phyloP scores from a whole-genome alignment of 225 moss, liverwort and hornwort species.

The Polytrichum formosum region DNA sequence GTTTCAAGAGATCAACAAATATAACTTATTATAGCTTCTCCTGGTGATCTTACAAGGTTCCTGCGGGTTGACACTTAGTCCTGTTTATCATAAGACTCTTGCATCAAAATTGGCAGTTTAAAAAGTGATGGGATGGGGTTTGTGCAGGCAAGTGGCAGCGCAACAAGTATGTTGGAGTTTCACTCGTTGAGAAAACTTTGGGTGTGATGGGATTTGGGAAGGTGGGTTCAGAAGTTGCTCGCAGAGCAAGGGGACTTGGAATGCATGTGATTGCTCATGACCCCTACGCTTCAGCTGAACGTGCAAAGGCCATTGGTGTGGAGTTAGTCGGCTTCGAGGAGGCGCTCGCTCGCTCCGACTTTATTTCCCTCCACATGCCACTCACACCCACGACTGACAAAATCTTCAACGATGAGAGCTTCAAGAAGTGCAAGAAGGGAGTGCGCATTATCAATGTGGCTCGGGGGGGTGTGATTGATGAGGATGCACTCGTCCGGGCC shows the following conservation, averaged over 20 bases:
- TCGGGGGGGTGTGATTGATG: conserved; percentile 92
- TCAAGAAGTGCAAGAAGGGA: conserved; percentile 75
- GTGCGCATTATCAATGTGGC: conserved; percentile 90
- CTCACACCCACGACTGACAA: conserved; percentile 83
- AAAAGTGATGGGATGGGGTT: too few relatives aligned
- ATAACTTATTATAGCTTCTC: too few relatives aligned
- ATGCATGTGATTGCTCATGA: conserved; percentile 89
- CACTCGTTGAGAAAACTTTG: conserved; percentile 88
- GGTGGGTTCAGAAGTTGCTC: conserved; percentile 93
- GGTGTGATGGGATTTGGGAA: conserved; percentile 99
- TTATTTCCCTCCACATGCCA: conserved; percentile 92
- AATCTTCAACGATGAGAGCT: conserved; percentile 69
- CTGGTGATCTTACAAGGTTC: too few relatives aligned
- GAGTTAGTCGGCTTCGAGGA: conserved; percentile 90
- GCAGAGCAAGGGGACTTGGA: conserved; percentile 82
- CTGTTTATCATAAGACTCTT: too few relatives aligned
- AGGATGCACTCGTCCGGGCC: conserved; percentile 79
- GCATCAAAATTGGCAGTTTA: too few relatives aligned
- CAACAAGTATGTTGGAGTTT: conserved; percentile 86
- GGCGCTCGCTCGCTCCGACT: conserved; percentile 71
- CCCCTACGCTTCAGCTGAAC: conserved; percentile 90
- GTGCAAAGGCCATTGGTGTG: conserved; percentile 81
- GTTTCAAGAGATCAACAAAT: too few relatives aligned
- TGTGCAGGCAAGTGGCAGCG: conserved; percentile 67
- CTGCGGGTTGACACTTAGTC: too few relatives aligned